Percentiles rank a stretch among this genome's conserved stretches.
phyloP scores from a whole-genome alignment of 1,284 basidiomycete genomes.

The Coniferiporia sulphurascens region DNA sequence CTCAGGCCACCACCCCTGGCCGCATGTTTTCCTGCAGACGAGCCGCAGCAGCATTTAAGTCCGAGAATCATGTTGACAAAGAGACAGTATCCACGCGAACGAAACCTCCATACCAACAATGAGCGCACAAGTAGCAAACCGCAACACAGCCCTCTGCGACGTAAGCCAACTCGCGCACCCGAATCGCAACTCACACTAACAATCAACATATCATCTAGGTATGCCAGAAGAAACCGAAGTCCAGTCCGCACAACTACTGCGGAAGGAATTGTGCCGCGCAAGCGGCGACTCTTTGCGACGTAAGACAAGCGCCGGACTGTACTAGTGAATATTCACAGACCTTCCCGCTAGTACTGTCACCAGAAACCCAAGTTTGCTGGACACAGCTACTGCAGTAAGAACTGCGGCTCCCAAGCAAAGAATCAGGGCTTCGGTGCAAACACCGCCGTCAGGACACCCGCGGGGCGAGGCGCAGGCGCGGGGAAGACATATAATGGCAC shows the following conservation, averaged over 20 bases:
- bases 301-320: neutral
- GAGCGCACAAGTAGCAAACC: neutral
- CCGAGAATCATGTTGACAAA: neutral
- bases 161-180: neutral
- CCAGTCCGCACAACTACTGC: constrained; percentile 43
- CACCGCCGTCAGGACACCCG: neutral
- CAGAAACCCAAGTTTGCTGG: constrained; percentile 7
- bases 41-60: neutral
- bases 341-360: neutral
- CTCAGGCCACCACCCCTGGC: neutral
- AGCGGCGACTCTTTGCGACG: constrained; percentile 7
- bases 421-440: neutral
- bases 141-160: constrained; percentile 8
- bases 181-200: neutral
- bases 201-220: constrained; percentile 27
- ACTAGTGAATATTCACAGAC: neutral
- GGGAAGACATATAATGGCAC: neutral
- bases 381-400: constrained; percentile 6
- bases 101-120: neutral
- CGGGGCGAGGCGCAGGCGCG: neutral
- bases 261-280: constrained; percentile 42
- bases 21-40: neutral
- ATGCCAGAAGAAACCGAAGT: constrained; percentile 47
- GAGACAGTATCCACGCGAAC: neutral
- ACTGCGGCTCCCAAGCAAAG: constrained; percentile 4